Percentiles rank a stretch among this genome's conserved stretches.
phyloP scores from a whole-genome alignment of 768 basidiomycete species.

The Mycena rosella region DNA sequence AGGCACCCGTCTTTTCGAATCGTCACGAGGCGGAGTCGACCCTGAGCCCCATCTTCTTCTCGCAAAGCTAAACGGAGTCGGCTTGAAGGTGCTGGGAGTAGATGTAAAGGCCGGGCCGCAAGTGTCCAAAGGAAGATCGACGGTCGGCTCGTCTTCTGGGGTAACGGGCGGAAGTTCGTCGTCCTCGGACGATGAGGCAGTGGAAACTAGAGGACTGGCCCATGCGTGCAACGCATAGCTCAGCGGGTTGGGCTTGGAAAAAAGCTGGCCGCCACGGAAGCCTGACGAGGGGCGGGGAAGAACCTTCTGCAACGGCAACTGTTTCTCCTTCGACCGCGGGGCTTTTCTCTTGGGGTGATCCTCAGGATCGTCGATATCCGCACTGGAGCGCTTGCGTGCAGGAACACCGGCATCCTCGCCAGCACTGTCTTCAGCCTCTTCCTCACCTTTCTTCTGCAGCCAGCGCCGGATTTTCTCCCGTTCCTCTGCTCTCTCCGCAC shows the following conservation, averaged over 20 bases:
- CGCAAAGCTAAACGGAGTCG: constrained; percentile 74
- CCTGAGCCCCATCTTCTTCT: constrained; percentile 69
- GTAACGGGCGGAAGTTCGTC: constrained; percentile 69
- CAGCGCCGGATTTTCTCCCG: constrained; percentile 56
- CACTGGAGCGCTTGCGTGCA: constrained; percentile 49
- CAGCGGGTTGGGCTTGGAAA: constrained; percentile 71
- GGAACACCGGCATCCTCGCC: constrained; percentile 34
- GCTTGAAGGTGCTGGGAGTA: constrained; percentile 63
- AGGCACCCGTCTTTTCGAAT: constrained; percentile 35
- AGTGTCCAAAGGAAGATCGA: constrained; percentile 65
- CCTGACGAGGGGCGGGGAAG: constrained; percentile 56
- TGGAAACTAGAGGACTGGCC: constrained; percentile 61
- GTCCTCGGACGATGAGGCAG: constrained; percentile 59
- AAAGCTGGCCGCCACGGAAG: constrained; percentile 61
- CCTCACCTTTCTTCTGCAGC: constrained; percentile 42
- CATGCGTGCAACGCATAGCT: constrained; percentile 71
- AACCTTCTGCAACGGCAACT: constrained; percentile 49
- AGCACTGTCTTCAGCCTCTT: constrained; percentile 40
- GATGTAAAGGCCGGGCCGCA: constrained; percentile 63
- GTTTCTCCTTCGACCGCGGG: constrained; percentile 37
- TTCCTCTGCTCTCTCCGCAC: constrained; percentile 56
- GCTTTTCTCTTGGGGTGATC: constrained; percentile 51
- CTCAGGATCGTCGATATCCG: constrained; percentile 48
- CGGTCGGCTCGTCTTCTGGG: constrained; percentile 63
- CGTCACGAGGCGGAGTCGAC: constrained; percentile 50